Conservation (phyloP, 2,329 filamentous ascomycete genomes). For the Cyanodermella asteris region DNA sequence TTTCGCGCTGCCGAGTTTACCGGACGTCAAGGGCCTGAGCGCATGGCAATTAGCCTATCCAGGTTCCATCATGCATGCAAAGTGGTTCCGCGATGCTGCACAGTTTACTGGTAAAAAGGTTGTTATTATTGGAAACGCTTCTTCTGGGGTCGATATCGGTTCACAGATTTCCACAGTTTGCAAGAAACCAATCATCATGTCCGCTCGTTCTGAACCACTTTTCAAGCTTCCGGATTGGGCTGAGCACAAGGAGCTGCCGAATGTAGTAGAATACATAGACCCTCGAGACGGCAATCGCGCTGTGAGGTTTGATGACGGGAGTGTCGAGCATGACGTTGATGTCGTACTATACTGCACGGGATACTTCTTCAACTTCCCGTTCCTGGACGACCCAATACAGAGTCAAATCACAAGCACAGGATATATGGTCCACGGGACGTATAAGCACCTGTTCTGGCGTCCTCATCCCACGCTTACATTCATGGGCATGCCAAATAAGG, state of each 20-base stretch:
- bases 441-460: conserved; percentile 59
- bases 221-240: conserved; percentile 4
- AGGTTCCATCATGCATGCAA: conserved; percentile 48
- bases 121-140: conserved; percentile 62
- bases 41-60: conserved; percentile 39
- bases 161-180: conserved; percentile 46
- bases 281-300: conserved; percentile 28
- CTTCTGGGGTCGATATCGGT: conserved; percentile 68
- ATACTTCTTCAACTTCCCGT: conserved; percentile 69
- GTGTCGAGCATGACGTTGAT: conserved; percentile 46
- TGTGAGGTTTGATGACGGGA: conserved; percentile 45
- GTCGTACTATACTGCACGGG: conserved; percentile 71
- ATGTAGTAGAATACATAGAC: conserved; percentile 34
- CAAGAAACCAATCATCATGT: conserved; percentile 38
- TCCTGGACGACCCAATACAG: conserved; percentile 29
- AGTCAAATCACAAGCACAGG: conserved; percentile 34
- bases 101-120: conserved; percentile 49
- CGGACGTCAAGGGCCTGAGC: conserved; percentile 35
- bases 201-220: conserved; percentile 27
- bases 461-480: conserved; percentile 60
- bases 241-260: conserved; percentile 32
- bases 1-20: conserved; percentile 47
- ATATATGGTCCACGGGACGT: conserved; percentile 44
- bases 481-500: conserved; percentile 48
- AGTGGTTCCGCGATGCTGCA: conserved; percentile 49